These are phyloP conservation scores for Backusella tuberculispora DNA, from an alignment of 192 early-diverging fungal genomes.

Conservation along the genomic window DNA sequence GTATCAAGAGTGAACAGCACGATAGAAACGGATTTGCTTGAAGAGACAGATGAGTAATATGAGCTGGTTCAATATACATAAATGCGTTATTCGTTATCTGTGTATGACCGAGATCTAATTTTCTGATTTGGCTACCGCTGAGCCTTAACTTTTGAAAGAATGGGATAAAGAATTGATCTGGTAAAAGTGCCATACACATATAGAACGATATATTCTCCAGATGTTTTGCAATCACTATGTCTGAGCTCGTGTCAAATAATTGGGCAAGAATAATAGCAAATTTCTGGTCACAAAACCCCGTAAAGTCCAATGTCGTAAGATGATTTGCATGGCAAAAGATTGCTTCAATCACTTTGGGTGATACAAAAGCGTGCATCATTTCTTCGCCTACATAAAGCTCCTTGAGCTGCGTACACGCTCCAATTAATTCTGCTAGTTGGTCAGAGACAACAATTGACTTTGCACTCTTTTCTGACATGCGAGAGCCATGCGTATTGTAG, in stretches of 20 bases:
- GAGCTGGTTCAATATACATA: not conserved
- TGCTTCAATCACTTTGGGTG: constrained; percentile 16
- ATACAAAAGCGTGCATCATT: constrained; percentile 24
- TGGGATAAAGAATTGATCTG: constrained; percentile 11
- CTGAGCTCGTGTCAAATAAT: constrained; percentile 4
- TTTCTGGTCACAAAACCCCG: constrained; percentile 24
- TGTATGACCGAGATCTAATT: constrained; percentile 11
- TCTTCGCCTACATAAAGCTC: constrained; percentile 24
- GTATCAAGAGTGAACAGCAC: constrained; percentile 13
- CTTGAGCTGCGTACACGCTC: constrained; percentile 20
- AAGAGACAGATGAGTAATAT: constrained; percentile 7
- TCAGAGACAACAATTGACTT: constrained; percentile 12
- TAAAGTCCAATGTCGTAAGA: constrained; percentile 12
- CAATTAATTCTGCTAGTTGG: constrained; percentile 19
- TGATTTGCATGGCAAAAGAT: constrained; percentile 1
- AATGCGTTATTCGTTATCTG: constrained; percentile 4
- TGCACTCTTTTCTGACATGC: constrained; percentile 22
- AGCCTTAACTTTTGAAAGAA: constrained; percentile 1
- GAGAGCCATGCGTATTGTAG: constrained; percentile 23
- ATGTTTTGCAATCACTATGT: not conserved
- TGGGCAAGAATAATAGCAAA: not conserved
- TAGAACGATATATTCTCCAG: constrained; percentile 23
- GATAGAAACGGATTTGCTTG: not conserved
- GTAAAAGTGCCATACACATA: constrained; percentile 6
- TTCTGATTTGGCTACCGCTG: not conserved